Base-by-base conservation (phyloP, 257 asterid genomes). In the Solanum sejunctum region DNA sequence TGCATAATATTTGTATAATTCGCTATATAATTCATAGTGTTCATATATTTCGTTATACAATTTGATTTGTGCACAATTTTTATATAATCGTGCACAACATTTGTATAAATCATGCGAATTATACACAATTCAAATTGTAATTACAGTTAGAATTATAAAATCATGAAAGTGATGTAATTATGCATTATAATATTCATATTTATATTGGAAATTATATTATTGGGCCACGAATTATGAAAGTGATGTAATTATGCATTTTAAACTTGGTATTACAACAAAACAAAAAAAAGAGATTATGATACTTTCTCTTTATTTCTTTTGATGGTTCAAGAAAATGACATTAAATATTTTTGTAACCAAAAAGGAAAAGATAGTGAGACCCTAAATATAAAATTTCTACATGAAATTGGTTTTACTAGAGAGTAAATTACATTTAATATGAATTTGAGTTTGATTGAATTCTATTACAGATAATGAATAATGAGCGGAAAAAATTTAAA, bases 291-390 rank as follows among this genome's bases (percentile, higher is more conserved):
- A 73, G 56, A 45, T 45, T 39, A 41, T 16, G 79, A 41, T 70
- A 18, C 49, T 2, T 18, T 0, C 18, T 10, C 18, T 70, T 36
- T n/a, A 47, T 21, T 75, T 49, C 45, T 23, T 75, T 18, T 79
- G 83, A 81, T 81, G 93, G 84, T 64, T 86, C 80, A 47, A 83
- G 92, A 90, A 26, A 88, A 39, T 80, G 94, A 92, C 93, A 32
- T 88, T 6, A 73, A 86, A 85, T 84, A 90, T 90, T 86, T 85
- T 82, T 32, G 45, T 4, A 23, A 23, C 21, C 10, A 49, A 23
- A 75, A 49, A 23, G n/a, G 12, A 73, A 73, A 47, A 73, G 81
- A 49, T 75, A 23, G 82, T 49, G 61, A 49, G 7, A 32, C 36
- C 36, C 36, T 32, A 32, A 32, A 32, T 32, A 32, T 32, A 32